These are phyloP conservation scores for Penicillium sp. DNA, from an alignment of 2,329 filamentous ascomycete species.

Conservation along the genomic window DNA sequence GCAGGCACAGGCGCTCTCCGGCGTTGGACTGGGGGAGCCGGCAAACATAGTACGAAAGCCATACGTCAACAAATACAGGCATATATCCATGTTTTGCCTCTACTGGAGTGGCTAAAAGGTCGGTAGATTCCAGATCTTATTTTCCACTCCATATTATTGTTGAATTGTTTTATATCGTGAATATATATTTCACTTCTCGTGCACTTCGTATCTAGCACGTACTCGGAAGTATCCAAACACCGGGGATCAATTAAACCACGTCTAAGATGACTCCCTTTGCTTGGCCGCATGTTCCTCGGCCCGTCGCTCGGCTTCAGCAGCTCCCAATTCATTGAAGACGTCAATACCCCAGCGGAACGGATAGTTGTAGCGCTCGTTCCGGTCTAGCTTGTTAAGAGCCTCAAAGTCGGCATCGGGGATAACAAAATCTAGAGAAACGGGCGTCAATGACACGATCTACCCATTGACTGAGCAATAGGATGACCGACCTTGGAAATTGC, in stretches of 20 bases:
- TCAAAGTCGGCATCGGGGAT: slow-evolving; percentile 38
- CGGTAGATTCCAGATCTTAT: no score
- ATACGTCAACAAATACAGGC: neutral
- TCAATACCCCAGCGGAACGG: slow-evolving; percentile 40
- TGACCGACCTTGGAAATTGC: slow-evolving; percentile 47
- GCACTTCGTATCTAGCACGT: neutral
- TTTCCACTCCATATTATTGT: no score
- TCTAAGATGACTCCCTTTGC: slow-evolving; percentile 13
- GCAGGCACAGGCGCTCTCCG: no score
- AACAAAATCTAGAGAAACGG: slow-evolving; percentile 26
- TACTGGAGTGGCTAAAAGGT: no score
- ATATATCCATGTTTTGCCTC: neutral
- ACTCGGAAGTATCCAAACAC: no score
- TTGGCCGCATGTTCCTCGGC: slow-evolving; percentile 31
- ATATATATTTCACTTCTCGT: no score
- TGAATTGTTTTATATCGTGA: no score
- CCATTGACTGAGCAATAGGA: neutral
- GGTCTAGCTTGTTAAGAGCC: slow-evolving; percentile 35
- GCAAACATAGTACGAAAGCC: no score
- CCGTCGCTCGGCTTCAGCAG: slow-evolving; percentile 30
- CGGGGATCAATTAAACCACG: no score
- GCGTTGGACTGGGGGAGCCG: no score
- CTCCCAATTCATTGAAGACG: slow-evolving; percentile 38
- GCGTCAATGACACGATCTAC: neutral
- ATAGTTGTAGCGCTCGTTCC: slow-evolving; percentile 39